Base-by-base conservation (phyloP, 1,284 basidiomycete genomes). In the Sanghuangporus sanghuang region DNA sequence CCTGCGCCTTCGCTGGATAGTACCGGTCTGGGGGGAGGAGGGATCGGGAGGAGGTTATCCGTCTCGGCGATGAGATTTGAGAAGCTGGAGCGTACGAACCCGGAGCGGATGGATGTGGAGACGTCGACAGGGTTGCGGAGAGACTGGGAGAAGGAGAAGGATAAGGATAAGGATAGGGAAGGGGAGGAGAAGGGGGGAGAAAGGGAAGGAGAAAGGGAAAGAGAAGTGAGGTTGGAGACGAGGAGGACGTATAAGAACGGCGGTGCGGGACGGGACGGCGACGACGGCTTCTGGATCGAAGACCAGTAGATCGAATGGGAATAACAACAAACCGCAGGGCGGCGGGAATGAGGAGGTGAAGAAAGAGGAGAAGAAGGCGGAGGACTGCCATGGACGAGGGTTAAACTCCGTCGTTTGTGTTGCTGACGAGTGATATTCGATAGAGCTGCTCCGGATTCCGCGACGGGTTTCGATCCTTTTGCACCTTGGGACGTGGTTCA, bases 51-150 rank as follows among this genome's bases (percentile, higher is more conserved):
- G 42, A 52, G 61, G 7, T 36, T 59, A 16, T 63, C 64, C 21
- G 64, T 66, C 6, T 66, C 64, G 9, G 62, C 64, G 16, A 63
- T 61, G 40, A 52, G 64, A 2, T 66, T 50, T 42, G 64, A 66
- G 49, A 46, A 18, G 14, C 61, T 54, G n/a, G 39, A 54, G 27
- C 64, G 36, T 14, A 27, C 55, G 53, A 23, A 23, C 23, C 23
- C 23, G 23, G 40, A 23, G 59, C 35, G 32, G 8, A 18, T 38
- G 21, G 18, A 40, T 18, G 50, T n/a, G 52, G 27, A 40, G 52
- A 12, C 52, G 18, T 1, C 32, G 35, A 3, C 12, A 40, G 36
- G n/a, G 39, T 21, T 23, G 32, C 27, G 39, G 27, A 27, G 38
- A 16, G 42, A 44, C 18, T 3, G 35, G 35, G 57, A 50, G 16